A percentile compares a stretch with the other conserved stretches of the same genome.
Conservation (phyloP, 176 grass and related monocot species). For the Poa pratensis region DNA sequence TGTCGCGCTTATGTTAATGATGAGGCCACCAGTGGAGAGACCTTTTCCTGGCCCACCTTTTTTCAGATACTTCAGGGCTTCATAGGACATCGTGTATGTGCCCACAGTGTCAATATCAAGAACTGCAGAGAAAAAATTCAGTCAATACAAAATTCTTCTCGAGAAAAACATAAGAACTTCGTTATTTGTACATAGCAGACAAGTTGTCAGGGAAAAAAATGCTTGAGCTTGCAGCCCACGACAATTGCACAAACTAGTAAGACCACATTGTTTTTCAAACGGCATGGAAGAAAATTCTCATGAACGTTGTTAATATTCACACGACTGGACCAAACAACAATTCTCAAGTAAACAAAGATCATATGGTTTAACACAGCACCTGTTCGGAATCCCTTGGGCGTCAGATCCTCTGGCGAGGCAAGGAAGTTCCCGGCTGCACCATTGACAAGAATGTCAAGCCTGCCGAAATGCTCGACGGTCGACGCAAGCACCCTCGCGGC, state of each 20-base stretch:
- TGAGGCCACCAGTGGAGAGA: constrained; percentile 70
- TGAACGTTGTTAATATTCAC: too few species aligned
- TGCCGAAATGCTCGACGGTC: constrained; percentile 70
- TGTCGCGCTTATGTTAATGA: constrained; percentile 94
- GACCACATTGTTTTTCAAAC: neutral
- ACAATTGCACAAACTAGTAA: neutral
- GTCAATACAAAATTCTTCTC: constrained; percentile 27
- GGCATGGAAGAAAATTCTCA: too few species aligned
- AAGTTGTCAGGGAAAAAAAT: neutral
- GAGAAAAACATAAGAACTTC: neutral
- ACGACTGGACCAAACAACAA: too few species aligned
- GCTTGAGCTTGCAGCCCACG: neutral
- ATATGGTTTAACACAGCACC: constrained; percentile 39
- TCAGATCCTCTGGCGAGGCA: constrained; percentile 88
- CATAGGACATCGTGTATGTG: constrained; percentile 88
- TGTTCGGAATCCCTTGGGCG: constrained; percentile 86
- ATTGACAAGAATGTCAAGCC: constrained; percentile 89
- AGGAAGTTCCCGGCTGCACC: constrained; percentile 97
- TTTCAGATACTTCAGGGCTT: constrained; percentile 89
- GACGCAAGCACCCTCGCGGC: constrained; percentile 67
- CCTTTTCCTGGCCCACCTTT: constrained; percentile 69
- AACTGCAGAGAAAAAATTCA: constrained; percentile 51
- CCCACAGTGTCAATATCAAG: constrained; percentile 93
- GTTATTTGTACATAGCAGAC: neutral
- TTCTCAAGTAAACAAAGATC: neutral